A percentile compares a stretch with the other conserved stretches of the same genome.
Evolutionary conservation across 2,329 filamentous ascomycete genomes (phyloP).

Genomic region (Bisporella sp.): DNA sequence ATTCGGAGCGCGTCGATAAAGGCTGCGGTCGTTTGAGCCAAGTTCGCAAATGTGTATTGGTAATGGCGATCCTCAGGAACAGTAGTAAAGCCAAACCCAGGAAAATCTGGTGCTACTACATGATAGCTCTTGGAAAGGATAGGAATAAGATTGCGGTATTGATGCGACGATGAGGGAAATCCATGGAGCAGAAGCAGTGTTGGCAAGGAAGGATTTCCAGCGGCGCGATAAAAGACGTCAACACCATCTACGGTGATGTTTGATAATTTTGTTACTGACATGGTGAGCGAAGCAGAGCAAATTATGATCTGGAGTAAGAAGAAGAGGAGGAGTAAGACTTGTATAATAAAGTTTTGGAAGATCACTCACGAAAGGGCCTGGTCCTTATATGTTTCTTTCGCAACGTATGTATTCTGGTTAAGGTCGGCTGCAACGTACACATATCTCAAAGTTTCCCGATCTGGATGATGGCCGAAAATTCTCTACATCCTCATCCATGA

Average conservation of each 20-base stretch:
- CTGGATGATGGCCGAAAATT: too few relatives aligned
- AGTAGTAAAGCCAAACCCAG: conserved; percentile 52
- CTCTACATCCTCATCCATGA: too few relatives aligned
- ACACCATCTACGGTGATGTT: conserved; percentile 28
- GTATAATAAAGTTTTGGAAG: too few relatives aligned
- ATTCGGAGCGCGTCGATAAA: conserved; percentile 43
- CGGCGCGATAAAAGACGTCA: conserved; percentile 35
- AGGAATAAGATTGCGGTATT: conserved; percentile 38
- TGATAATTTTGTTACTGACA: neutral
- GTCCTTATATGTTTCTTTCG: too few relatives aligned
- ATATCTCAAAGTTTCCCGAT: too few relatives aligned
- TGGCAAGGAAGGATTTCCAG: conserved; percentile 26
- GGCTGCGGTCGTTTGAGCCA: conserved; percentile 39
- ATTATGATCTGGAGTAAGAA: neutral
- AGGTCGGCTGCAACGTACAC: too few relatives aligned
- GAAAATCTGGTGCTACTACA: conserved; percentile 50
- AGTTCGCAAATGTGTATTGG: conserved; percentile 45
- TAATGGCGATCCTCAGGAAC: conserved; percentile 41
- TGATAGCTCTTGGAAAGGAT: conserved; percentile 32
- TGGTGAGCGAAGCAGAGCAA: neutral
- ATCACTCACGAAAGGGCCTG: too few relatives aligned
- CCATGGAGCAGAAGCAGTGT: conserved; percentile 38
- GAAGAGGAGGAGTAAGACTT: too few relatives aligned
- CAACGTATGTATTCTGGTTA: too few relatives aligned
- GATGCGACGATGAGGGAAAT: conserved; percentile 37